Conservation (phyloP, 2,329 filamentous ascomycete genomes). For the Epichloe sp. region DNA sequence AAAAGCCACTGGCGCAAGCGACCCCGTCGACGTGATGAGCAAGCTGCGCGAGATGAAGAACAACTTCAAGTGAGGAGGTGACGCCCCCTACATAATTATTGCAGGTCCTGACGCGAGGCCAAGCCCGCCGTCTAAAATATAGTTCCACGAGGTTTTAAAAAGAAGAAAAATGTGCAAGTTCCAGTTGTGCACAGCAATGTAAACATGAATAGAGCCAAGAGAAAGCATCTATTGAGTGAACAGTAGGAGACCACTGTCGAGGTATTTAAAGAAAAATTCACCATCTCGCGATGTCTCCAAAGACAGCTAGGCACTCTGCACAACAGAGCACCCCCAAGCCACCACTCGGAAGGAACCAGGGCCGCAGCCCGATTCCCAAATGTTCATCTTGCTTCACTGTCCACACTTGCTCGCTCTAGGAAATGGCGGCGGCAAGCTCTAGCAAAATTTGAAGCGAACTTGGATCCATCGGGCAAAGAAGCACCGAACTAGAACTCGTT, state of each 20-base stretch:
- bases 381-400: constrained; percentile 54
- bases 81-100: neutral
- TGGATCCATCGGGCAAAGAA: neutral
- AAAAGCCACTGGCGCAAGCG: constrained; percentile 66
- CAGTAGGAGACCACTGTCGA: no score
- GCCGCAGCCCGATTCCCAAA: constrained; percentile 3
- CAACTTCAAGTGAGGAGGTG: constrained; percentile 47
- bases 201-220: no score
- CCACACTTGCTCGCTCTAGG: constrained; percentile 52
- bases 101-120: constrained; percentile 10
- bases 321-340: constrained; percentile 14
- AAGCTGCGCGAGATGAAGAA: constrained; percentile 88
- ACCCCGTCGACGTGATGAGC: constrained; percentile 74
- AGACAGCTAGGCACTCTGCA: constrained; percentile 13
- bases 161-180: no score
- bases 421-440: constrained; percentile 47
- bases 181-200: no score
- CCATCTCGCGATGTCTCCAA: constrained; percentile 3
- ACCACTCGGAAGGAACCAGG: constrained; percentile 13
- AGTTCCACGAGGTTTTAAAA: no score
- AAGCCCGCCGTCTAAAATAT: constrained; percentile 8
- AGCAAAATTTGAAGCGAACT: constrained; percentile 48
- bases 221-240: no score
- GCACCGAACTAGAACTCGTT: no score
- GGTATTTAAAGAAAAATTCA: constrained; percentile 6